phyloP scores from a whole-genome alignment of 768 basidiomycete species.

The Podaxis sp. region DNA sequence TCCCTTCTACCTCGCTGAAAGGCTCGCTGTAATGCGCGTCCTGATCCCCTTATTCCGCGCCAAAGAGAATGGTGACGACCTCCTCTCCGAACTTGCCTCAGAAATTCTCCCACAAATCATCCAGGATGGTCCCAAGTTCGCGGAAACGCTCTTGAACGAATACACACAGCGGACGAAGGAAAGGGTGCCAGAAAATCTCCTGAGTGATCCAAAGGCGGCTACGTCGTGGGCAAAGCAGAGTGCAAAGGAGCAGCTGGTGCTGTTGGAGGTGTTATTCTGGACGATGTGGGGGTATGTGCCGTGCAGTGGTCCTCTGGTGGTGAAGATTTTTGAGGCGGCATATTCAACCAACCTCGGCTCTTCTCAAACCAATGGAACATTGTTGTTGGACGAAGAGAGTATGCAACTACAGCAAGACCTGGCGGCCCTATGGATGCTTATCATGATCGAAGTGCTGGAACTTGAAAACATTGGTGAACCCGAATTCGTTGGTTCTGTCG shows the following conservation, averaged over 20 bases:
- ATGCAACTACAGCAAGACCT: constrained; percentile 62
- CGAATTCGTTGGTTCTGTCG: constrained; percentile 48
- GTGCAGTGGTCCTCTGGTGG: constrained; percentile 62
- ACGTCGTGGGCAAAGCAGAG: constrained; percentile 76
- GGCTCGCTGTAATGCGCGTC: constrained; percentile 64
- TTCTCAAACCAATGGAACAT: constrained; percentile 56
- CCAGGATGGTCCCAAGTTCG: constrained; percentile 64
- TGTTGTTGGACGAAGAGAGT: constrained; percentile 76
- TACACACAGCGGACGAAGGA: constrained; percentile 56
- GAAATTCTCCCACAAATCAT: constrained; percentile 59
- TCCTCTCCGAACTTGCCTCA: constrained; percentile 50
- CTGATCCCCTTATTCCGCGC: constrained; percentile 77
- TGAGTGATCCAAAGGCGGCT: constrained; percentile 54
- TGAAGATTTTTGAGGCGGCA: constrained; percentile 61
- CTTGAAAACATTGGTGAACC: constrained; percentile 66
- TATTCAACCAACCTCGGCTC: constrained; percentile 66
- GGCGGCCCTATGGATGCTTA: constrained; percentile 73
- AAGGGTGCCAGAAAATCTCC: constrained; percentile 41
- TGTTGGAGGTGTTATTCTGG: constrained; percentile 89
- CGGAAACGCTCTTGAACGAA: constrained; percentile 54
- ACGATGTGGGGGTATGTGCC: constrained; percentile 76
- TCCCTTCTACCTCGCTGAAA: constrained; percentile 80
- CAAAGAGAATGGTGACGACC: constrained; percentile 54
- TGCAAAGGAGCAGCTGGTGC: constrained; percentile 70
- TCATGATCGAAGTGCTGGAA: constrained; percentile 78